These are phyloP conservation scores for Phlebiopsis gigantea DNA, from an alignment of 768 basidiomycete genomes.

Conservation along the genomic window DNA sequence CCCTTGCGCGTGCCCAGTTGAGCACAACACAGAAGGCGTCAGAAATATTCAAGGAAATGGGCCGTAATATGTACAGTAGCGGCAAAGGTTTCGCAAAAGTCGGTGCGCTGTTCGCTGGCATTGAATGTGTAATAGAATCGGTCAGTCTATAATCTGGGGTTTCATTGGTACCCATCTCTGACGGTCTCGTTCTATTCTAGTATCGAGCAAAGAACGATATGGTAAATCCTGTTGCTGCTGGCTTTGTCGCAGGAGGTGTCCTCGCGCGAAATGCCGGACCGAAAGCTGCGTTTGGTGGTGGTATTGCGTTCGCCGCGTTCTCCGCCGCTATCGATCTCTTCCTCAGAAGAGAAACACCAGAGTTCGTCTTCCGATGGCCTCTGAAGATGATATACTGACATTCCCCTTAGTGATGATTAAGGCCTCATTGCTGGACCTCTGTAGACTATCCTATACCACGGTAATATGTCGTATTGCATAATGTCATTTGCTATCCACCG, in stretches of 20 bases:
- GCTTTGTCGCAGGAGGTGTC: constrained; percentile 84
- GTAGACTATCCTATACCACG: constrained; percentile 7
- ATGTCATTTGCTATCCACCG: constrained; percentile 6
- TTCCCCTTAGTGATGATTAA: constrained; percentile 20
- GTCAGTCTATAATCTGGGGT: constrained; percentile 42
- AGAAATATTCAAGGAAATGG: constrained; percentile 91
- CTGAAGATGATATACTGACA: neutral
- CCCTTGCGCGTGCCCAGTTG: constrained; percentile 64
- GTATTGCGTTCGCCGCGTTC: constrained; percentile 89
- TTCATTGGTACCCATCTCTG: neutral
- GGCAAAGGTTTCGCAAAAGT: constrained; percentile 95
- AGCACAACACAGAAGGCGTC: constrained; percentile 73
- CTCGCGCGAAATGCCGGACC: constrained; percentile 87
- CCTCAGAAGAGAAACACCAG: constrained; percentile 72
- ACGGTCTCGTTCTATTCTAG: constrained; percentile 33
- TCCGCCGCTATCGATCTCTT: constrained; percentile 88
- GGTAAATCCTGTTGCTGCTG: constrained; percentile 82
- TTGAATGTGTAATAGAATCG: constrained; percentile 93
- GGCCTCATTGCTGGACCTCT: neutral
- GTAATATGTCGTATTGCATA: constrained; percentile 4
- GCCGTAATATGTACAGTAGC: constrained; percentile 81
- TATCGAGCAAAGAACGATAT: constrained; percentile 97
- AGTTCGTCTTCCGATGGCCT: constrained; percentile 41
- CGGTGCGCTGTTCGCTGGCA: constrained; percentile 89
- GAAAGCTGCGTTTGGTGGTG: constrained; percentile 82